Evolutionary conservation across 2,329 filamentous ascomycete genomes (phyloP), one percentile per base, ranked within the genome.

Genomic region (Aspergillus sp.): DNA sequence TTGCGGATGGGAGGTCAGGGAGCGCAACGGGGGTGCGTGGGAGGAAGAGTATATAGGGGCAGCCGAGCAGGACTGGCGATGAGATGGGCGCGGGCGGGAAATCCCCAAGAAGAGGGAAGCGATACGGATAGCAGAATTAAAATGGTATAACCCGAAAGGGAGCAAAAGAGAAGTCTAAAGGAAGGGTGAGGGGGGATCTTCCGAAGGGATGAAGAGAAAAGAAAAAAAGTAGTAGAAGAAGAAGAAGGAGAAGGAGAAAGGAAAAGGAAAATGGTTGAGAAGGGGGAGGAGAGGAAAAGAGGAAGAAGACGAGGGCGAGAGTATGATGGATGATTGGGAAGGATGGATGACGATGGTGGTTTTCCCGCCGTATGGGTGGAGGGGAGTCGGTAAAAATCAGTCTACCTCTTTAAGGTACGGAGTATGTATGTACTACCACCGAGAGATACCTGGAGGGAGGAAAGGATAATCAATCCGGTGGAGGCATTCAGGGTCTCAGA

Each of bases 241-340:
- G 19, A 42, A 46, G 49, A 44, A 45, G 38, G 42, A 33, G 38
- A 49, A 52, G 44, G 49, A 50, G 45, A 47, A 30, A 47, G 43
- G 57, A 42, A 44, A 49, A 54, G 49, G 40, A 51, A 53, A 52
- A 49, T 50, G 53, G 44, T 44, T 52, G 45, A 38, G 24, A 47
- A 51, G 45, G 45, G 43, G n/a, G 38, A 49, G 44, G 54, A 53
- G 59, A 59, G 53, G 35, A 52, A 49, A 48, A 48, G 56, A 49
- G 36, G 52, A 35, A 45, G 51, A 41, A 41, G 24, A 38, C 19
- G 43, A 42, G 32, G 42, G 50, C 20, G 36, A 48, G 43, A 22
- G 49, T 35, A 36, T 40, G 26, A 22, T 48, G 30, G 53, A 26
- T 47, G 45, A 50, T 22, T 32, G 48, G n/a, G 47, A 45, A 19